Base-by-base conservation (phyloP, 495 filamentous ascomycete genomes). In the Pseudomonodictys pantanalensis region DNA sequence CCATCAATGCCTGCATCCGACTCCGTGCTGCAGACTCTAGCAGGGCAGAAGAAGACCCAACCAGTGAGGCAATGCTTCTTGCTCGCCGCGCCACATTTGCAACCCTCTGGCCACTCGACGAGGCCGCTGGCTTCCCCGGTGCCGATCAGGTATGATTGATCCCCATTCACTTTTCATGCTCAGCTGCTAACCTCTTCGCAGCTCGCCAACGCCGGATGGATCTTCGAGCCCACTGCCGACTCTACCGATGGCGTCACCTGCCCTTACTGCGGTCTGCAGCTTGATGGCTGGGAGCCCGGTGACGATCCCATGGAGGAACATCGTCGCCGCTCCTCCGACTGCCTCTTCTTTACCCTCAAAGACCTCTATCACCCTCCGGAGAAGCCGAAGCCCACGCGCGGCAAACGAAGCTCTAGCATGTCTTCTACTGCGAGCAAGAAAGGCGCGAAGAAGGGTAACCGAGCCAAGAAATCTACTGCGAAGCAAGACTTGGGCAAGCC, bases 301-400 rank as follows among this genome's bases (percentile, higher is more conserved):
- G 92, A 97, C 71, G 85, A 92, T 65, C 92, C 92, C 65, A 80
- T 81, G 86, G 85, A 92, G 52, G 93, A 98, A 71, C 93, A 98
- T 66, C 80, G 82, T 59, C 83, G 82, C 20, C 87, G 93, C 50
- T 86, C 86, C 2, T 81, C 1, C 22, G 77, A 86, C 29, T 98
- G 93, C 69, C 76, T 81, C 15, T 98, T 97, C 76, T 97, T 97
- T 66, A 75, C 77, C 0, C 79, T 81, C 20, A 72, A 72, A 17
- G 68, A 73, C 26, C 67, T 67, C 12, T 79, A 78, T 52, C 71
- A 77, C 64, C 68, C 56, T 47, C 47, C 43, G 39, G 56, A 43
- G 50, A 70, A 22, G 38, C 42, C 26, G 2, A 52, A 45, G 18
- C 25, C 35, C n/a, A 8, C 29, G 58, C 68, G 62, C 50, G 51